phyloP scores from a whole-genome alignment of 140 eudicot species.

The Artemisia princeps region DNA sequence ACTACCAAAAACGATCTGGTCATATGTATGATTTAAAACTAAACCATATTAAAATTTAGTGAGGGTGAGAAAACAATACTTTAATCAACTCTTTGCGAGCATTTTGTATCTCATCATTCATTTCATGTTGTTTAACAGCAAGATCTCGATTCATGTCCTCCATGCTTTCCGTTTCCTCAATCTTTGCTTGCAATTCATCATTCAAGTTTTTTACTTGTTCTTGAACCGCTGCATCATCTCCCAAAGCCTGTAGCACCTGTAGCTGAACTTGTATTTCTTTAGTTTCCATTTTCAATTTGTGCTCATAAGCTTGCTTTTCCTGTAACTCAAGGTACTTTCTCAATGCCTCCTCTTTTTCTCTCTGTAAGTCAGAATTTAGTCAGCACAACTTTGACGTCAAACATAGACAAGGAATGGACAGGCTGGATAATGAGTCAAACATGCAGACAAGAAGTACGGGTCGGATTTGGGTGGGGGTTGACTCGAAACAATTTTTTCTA shows the following conservation, averaged over 20 bases:
- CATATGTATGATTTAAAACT: background rate
- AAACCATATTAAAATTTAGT: slow-evolving; percentile 1
- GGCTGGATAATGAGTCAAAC: background rate
- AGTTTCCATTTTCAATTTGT: too few species aligned
- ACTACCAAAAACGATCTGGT: background rate
- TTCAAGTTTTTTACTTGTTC: slow-evolving; percentile 48
- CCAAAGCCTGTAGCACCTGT: too few species aligned
- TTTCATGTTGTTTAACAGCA: slow-evolving; percentile 42
- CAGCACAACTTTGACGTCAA: background rate
- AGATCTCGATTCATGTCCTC: slow-evolving; percentile 46
- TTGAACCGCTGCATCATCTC: slow-evolving; percentile 58
- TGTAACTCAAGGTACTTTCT: slow-evolving; percentile 45
- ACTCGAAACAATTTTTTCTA: too few species aligned
- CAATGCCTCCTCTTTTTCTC: slow-evolving; percentile 61
- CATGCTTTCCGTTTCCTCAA: slow-evolving; percentile 37
- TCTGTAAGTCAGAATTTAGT: slow-evolving; percentile 33
- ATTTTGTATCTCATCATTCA: slow-evolving; percentile 65
- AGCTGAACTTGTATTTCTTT: too few species aligned
- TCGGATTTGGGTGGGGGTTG: background rate
- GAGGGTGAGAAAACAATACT: slow-evolving; percentile 27
- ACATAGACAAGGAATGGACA: background rate
- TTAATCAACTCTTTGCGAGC: slow-evolving; percentile 54
- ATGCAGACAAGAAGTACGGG: background rate
- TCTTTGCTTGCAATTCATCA: slow-evolving; percentile 44
- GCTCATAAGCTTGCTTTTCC: slow-evolving; percentile 27